Base-by-base conservation (phyloP, 2,329 filamentous ascomycete species). In the Fusarium piperis region DNA sequence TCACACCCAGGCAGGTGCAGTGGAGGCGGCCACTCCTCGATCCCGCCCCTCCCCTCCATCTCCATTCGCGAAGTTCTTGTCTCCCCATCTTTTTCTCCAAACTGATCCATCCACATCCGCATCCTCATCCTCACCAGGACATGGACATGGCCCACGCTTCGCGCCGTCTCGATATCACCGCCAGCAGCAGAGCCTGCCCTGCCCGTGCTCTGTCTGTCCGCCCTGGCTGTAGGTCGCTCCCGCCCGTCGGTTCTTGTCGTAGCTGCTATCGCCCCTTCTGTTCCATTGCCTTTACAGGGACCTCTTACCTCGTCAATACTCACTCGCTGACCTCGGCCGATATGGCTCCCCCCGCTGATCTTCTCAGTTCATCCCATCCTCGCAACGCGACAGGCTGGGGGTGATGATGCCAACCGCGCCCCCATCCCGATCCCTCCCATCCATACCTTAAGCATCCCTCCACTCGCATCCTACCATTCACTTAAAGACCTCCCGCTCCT, bases 401-500 rank as follows among this genome's bases (percentile, higher is more conserved):
- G 70, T 59, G 64, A 71, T 76, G 73, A 74, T 76, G 71, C 64
- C 66, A 75, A 75, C 72, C 55, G 70, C 62, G 70, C 67, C 69
- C 70, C 70, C 70, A 71, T 72, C 55, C 68, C 57, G 69, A 71
- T 72, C 55, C 68, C 57, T 57, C 51, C 60, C 26, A 62, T 48
- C 60, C 26, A 62, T 57, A 36, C 60, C 32, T 46, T 46, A 52
- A 48, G 20, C 46, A 64, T 66, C 59, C 67, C 67, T 71, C 68
- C 68, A 71, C 68, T 71, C 68, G 67, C 63, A 64, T 67, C 63
- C 59, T 56, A 36, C 68, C 63, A 67, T 67, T 53, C 56, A 44
- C 38, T 41, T 51, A 35, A 62, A 72, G 69, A 62, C 36, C 53
- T 70, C 62, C 69, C 65, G 62, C 70, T 60, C 59, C 58, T 39